These are phyloP conservation scores for Fusarium sacchari DNA, from an alignment of 2,329 filamentous ascomycete species.

Conservation along the genomic window DNA sequence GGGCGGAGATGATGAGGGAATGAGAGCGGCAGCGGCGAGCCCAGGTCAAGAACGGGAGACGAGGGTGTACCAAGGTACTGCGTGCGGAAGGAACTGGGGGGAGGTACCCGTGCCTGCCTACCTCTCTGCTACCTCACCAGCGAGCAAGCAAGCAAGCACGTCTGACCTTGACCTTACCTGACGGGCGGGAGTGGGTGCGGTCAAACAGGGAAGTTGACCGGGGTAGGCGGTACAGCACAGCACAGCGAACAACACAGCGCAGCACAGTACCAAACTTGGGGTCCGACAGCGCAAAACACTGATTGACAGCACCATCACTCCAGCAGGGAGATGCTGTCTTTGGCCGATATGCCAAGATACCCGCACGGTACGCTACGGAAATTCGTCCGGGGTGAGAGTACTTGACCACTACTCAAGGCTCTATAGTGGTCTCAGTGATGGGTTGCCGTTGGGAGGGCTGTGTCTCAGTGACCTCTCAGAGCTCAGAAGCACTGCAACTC, in stretches of 20 bases:
- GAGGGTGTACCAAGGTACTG: constrained; percentile 44
- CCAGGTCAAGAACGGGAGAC: constrained; percentile 36
- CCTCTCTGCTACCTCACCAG: constrained; percentile 5
- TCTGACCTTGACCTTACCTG: constrained; percentile 34
- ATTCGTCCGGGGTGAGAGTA: constrained; percentile 31
- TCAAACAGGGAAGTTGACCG: constrained; percentile 44
- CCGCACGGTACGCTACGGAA: constrained; percentile 37
- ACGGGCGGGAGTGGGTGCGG: constrained; percentile 41
- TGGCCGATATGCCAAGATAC: constrained; percentile 35
- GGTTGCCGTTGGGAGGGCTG: background rate
- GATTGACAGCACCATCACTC: constrained; percentile 12
- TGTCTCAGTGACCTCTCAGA: background rate
- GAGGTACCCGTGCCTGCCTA: constrained; percentile 10
- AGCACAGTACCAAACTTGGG: constrained; percentile 30
- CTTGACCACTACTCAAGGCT: constrained; percentile 16
- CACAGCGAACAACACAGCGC: constrained; percentile 19
- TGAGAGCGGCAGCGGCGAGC: constrained; percentile 42
- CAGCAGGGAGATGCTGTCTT: constrained; percentile 25
- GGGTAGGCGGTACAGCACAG: constrained; percentile 31
- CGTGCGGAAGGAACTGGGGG: constrained; percentile 29
- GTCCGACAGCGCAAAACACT: constrained; percentile 9
- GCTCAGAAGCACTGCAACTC: background rate
- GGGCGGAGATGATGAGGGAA: constrained; percentile 48
- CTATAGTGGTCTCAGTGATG: background rate
- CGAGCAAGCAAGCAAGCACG: background rate